Percentiles rank a stretch among this genome's conserved stretches.
Conservation (phyloP, 2,329 filamentous ascomycete species). For the Epichloe gansuensis region DNA sequence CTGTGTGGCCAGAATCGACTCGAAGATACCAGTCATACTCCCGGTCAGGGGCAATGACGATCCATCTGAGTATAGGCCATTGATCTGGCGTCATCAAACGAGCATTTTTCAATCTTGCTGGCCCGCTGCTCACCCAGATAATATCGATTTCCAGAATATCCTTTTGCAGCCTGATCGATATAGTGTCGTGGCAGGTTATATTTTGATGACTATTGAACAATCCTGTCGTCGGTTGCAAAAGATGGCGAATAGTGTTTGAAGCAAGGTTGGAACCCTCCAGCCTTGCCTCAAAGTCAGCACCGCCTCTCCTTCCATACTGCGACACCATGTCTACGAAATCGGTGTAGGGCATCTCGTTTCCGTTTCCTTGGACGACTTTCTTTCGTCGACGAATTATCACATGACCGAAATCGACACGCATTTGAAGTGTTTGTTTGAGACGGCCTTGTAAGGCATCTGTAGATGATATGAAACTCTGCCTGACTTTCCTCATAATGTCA, state of each 20-base stretch:
- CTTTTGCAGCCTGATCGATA: conserved; percentile 8
- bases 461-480: conserved; percentile 4
- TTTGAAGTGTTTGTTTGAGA: conserved; percentile 14
- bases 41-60: conserved; percentile 22
- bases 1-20: conserved; percentile 14
- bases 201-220: conserved; percentile 8
- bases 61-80: conserved; percentile 19
- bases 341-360: conserved; percentile 12
- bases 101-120: conserved; percentile 12
- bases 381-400: conserved; percentile 16
- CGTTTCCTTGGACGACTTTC: conserved; percentile 8
- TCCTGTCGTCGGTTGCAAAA: conserved; percentile 2
- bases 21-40: conserved; percentile 22
- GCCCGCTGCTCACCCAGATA: conserved; percentile 2
- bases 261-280: conserved; percentile 3
- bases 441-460: conserved; percentile 14
- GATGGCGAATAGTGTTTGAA: conserved; percentile 4
- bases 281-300: conserved; percentile 15
- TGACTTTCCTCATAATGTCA: conserved; percentile 1
- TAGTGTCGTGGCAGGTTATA: conserved; percentile 9
- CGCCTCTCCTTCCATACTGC: conserved; percentile 17
- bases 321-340: conserved; percentile 15
- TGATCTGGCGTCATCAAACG: conserved; percentile 12
- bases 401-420: conserved; percentile 22
- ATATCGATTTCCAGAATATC: conserved; percentile 13